phyloP scores from a whole-genome alignment of 331 rosid species.

The Ulmus americana region DNA sequence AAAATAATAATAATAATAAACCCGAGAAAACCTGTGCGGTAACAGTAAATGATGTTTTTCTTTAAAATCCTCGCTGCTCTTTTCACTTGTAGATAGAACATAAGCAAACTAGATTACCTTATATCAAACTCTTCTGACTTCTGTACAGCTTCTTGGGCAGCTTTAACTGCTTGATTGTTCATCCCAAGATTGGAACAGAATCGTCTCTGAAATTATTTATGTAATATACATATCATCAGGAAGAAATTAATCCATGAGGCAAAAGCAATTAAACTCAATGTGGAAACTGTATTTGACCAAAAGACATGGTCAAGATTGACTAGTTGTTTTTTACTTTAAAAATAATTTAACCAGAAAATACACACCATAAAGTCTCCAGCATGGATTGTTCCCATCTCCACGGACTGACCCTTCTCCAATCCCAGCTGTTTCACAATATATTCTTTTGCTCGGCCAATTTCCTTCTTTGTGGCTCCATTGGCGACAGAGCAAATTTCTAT shows the following conservation, averaged over 20 bases:
- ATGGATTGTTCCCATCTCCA: slow-evolving; percentile 97
- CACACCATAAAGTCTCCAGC: slow-evolving; percentile 98
- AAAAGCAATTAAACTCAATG: too few relatives aligned
- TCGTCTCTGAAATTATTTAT: slow-evolving; percentile 54
- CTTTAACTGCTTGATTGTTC: slow-evolving; percentile 91
- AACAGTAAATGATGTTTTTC: too few relatives aligned
- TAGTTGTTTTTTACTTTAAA: slow-evolving; percentile 4
- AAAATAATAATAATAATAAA: too few relatives aligned
- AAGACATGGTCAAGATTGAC: neutral
- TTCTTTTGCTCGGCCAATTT: slow-evolving; percentile 98
- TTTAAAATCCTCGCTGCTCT: neutral
- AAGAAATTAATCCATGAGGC: too few relatives aligned
- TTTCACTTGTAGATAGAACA: slow-evolving; percentile 11
- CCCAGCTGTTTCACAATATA: slow-evolving; percentile 97
- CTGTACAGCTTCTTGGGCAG: slow-evolving; percentile 94
- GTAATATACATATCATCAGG: slow-evolving; percentile 22
- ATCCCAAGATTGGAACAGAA: slow-evolving; percentile 97
- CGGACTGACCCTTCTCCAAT: slow-evolving; percentile 77
- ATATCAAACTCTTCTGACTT: slow-evolving; percentile 91
- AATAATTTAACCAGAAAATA: slow-evolving; percentile 10
- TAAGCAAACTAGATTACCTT: slow-evolving; percentile 42
- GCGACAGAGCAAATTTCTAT: slow-evolving; percentile 96
- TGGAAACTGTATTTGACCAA: too few relatives aligned
- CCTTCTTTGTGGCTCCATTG: slow-evolving; percentile 96
- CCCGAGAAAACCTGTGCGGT: too few relatives aligned